Percentiles rank a stretch among this genome's conserved stretches.
Evolutionary conservation across 2,329 filamentous ascomycete species (phyloP).

Genomic region (Zymoseptoria crescenta): DNA sequence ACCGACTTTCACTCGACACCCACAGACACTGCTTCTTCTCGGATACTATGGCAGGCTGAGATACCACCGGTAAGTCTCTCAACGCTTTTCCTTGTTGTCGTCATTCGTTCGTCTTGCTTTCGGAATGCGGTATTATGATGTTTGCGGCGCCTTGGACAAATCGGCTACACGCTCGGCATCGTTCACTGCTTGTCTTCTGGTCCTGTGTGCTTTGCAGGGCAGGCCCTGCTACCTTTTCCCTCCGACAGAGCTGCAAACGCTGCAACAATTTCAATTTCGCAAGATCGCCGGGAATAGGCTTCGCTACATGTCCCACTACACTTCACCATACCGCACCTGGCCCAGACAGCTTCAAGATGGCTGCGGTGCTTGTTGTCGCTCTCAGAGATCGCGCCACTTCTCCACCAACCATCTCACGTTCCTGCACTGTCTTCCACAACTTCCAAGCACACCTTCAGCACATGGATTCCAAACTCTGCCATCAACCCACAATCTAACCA

Average conservation of each 20-base stretch:
- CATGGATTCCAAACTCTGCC: not conserved
- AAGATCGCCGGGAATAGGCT: not conserved
- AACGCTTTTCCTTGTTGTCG: not conserved
- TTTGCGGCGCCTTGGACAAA: not conserved
- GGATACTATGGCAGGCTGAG: not conserved
- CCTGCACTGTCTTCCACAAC: not conserved
- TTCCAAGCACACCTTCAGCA: not conserved
- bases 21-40: not conserved
- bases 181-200: not conserved
- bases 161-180: not conserved
- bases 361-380: not conserved
- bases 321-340: not conserved
- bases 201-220: not conserved
- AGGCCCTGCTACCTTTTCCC: not conserved
- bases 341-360: not conserved
- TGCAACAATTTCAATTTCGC: not conserved
- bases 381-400: not conserved
- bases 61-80: not conserved
- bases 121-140: not conserved
- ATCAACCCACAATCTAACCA: conserved; percentile 9
- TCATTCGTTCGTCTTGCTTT: not conserved
- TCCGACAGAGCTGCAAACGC: not conserved
- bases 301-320: not conserved
- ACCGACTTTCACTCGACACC: not conserved
- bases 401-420: not conserved